Conservation (phyloP, 805 yeast genomes). For the Cephaloascus albidus region DNA sequence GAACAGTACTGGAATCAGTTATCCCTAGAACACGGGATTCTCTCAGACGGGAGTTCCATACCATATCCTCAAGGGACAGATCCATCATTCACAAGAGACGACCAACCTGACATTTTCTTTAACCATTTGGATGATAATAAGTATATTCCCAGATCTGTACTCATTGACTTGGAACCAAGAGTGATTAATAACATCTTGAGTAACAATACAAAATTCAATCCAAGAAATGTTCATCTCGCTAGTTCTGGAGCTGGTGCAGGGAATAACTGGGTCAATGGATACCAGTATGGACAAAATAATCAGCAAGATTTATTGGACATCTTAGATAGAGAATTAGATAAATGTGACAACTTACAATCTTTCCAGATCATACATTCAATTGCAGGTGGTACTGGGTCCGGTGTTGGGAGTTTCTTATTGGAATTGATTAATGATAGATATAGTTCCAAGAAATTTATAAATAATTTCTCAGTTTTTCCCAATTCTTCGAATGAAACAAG, state of each 20-base stretch:
- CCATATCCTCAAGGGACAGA: conserved; percentile 17
- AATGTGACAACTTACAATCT: conserved; percentile 82
- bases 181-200: conserved; percentile 59
- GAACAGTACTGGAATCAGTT: conserved; percentile 87
- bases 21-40: conserved; percentile 78
- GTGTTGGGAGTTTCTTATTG: conserved; percentile 76
- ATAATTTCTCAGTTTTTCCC: conserved; percentile 85
- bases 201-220: conserved; percentile 61
- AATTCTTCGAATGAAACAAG: conserved; percentile 60
- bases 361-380: conserved; percentile 90
- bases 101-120: conserved; percentile 79
- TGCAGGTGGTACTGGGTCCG: conserved; percentile 99
- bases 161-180: conserved; percentile 86
- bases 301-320: conserved; percentile 72
- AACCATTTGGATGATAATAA: conserved; percentile 63
- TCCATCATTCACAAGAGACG: conserved; percentile 31
- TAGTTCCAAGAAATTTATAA: conserved; percentile 67
- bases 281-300: conserved; percentile 58
- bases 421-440: conserved; percentile 76
- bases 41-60: conserved; percentile 47
- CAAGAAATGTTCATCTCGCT: conserved; percentile 71
- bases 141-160: conserved; percentile 80
- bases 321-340: conserved; percentile 84
- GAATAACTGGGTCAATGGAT: conserved; percentile 93
- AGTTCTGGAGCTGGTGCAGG: conserved; percentile 92